Evolutionary conservation across 2,329 filamentous ascomycete species (phyloP), one percentile per base, ranked within the genome.

Genomic region (Arthrobotrys pseudoclavata): DNA sequence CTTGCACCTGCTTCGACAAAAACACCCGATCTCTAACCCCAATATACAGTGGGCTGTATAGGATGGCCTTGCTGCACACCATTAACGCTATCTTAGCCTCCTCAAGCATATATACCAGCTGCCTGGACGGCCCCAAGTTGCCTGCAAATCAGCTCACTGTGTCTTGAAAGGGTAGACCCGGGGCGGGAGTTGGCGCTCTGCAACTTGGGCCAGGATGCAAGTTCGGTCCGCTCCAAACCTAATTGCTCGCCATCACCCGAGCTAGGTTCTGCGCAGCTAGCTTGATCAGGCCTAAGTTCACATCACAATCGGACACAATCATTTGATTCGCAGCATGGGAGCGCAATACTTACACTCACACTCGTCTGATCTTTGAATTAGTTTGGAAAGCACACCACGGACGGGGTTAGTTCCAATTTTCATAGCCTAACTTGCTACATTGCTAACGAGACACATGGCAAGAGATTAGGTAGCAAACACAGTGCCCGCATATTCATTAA

Each of bases 321-420:
- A 66, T 34, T 53, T 42, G 48, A 47, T 69, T 52, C 61, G 26
- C 60, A 66, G 31, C 31, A 24, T 42, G 12, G 9, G 34, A 24
- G 5, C 20, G n/a, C 24, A 55, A 61, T 63, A 24, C 57, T 37
- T 42, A 34, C 42, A 31, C 45, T 64, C n/a, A 9, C 31, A 50
- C 55, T 69, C 72, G 66, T 76, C 72, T 70, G 72, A 76, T 76
- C 64, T 76, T 70, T 70, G 31, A 42, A 60, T 60, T 24, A 18
- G 34, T 60, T 42, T 42, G 55, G 31, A n/a, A 57, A 57, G 29
- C 52, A 60, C n/a, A 60, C 55, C 55, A 60, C 20, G 20, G 55
- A 42, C 34, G 55, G 50, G 42, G 55, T 60, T 60, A 60, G 55
- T 60, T 60, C 20, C 22, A n/a, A 60, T 60, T 60, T 42, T 20